These are phyloP conservation scores for Podaxis sp. DNA, from an alignment of 768 basidiomycete species.

Conservation along the genomic window DNA sequence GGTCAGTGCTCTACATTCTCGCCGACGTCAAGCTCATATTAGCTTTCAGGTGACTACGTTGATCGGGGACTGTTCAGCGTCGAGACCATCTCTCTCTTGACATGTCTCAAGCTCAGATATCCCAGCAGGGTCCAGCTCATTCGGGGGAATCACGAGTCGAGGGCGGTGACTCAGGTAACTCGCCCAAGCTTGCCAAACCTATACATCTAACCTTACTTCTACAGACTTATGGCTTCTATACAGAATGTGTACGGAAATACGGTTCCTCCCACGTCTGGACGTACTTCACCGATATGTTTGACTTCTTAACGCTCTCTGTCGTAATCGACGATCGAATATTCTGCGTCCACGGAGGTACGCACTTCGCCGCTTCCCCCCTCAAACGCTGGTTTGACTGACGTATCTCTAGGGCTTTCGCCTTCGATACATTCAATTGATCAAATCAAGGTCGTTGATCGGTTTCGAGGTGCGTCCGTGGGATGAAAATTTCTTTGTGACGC, in stretches of 20 bases:
- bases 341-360: slow-evolving; percentile 94
- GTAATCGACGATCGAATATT: slow-evolving; percentile 99
- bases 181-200: slow-evolving; percentile 21
- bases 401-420: slow-evolving; percentile 78
- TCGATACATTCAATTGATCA: slow-evolving; percentile 99
- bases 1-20: slow-evolving; percentile 52
- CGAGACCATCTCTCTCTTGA: slow-evolving; percentile 96
- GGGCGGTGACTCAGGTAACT: slow-evolving; percentile 96
- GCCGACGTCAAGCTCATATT: slow-evolving; percentile 12
- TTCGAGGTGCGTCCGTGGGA: slow-evolving; percentile 65
- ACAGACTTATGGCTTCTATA: slow-evolving; percentile 98
- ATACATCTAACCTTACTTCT: slow-evolving; percentile 28
- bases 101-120: slow-evolving; percentile 95
- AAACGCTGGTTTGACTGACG: slow-evolving; percentile 17
- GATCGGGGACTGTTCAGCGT: slow-evolving; percentile 97
- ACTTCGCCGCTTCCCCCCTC: slow-evolving; percentile 5
- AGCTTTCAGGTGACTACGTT: slow-evolving; percentile 87
- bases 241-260: slow-evolving; percentile 97
- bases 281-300: slow-evolving; percentile 99
- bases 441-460: slow-evolving; percentile 98
- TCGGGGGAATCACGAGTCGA: slow-evolving; percentile 95
- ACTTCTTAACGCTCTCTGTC: slow-evolving; percentile 94
- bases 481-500: slow-evolving; percentile 18
- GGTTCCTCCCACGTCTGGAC: slow-evolving; percentile 97
- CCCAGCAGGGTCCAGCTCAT: slow-evolving; percentile 97